A percentile compares a stretch with the other conserved stretches of the same genome.
Evolutionary conservation across 2,329 filamentous ascomycete species (phyloP).

Genomic region (Paecilomyces sp.): DNA sequence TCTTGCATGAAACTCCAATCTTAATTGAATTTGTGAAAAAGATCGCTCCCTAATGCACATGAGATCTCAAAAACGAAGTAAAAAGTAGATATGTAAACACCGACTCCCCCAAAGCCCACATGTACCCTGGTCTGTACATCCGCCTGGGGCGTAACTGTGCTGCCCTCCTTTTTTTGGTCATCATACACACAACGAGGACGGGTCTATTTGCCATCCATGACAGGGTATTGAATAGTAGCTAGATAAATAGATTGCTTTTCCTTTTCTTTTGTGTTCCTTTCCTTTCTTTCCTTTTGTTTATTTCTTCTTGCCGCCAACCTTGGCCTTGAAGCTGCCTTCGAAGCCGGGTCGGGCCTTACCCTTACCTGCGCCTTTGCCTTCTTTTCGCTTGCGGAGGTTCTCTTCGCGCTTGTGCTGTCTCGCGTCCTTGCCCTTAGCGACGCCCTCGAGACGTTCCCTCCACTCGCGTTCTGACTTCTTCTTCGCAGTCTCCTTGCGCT

Average conservation of each 20-base stretch:
- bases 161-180: background rate
- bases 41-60: background rate
- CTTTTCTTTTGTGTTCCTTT: background rate
- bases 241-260: background rate
- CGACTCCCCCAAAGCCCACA: background rate
- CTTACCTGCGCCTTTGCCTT: conserved; percentile 57
- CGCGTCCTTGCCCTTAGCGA: conserved; percentile 69
- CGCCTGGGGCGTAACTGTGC: background rate
- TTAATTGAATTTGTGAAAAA: background rate
- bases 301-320: conserved; percentile 39
- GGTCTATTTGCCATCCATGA: background rate
- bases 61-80: background rate
- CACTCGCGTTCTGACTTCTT: conserved; percentile 89
- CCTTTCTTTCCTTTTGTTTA: conserved; percentile 5
- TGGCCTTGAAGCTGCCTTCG: conserved; percentile 62
- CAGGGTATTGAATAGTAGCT: background rate
- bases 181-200: background rate
- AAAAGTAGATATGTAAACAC: background rate
- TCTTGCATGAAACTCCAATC: background rate
- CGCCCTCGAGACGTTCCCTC: conserved; percentile 63
- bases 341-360: conserved; percentile 59
- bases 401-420: conserved; percentile 77
- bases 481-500: conserved; percentile 85
- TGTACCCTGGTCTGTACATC: background rate
- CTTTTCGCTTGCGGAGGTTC: conserved; percentile 65